These are phyloP conservation scores for Trametes sanguinea DNA, from an alignment of 768 basidiomycete genomes.

Conservation along the genomic window DNA sequence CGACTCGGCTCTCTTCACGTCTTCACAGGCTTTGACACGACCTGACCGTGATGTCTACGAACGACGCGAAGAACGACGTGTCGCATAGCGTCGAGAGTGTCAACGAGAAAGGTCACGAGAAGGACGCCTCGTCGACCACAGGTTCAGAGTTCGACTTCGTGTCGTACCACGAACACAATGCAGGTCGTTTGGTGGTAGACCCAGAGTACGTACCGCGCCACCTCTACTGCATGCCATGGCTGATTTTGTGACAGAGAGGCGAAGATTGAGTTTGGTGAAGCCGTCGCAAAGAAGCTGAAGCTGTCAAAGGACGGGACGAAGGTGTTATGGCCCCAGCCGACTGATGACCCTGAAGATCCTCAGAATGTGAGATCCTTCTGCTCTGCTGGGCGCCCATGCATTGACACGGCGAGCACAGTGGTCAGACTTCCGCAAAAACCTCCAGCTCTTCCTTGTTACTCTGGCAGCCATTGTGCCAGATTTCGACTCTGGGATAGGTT, in stretches of 20 bases:
- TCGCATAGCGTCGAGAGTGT: slow-evolving; percentile 11
- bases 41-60: not conserved
- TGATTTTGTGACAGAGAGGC: slow-evolving; percentile 70
- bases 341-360: slow-evolving; percentile 62
- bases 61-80: slow-evolving; percentile 12
- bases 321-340: slow-evolving; percentile 72
- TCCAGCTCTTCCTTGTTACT: slow-evolving; percentile 62
- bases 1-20: not conserved
- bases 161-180: slow-evolving; percentile 53
- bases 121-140: not conserved
- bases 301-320: slow-evolving; percentile 55
- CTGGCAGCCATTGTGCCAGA: slow-evolving; percentile 68
- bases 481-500: slow-evolving; percentile 66
- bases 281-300: slow-evolving; percentile 56
- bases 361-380: slow-evolving; percentile 47
- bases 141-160: slow-evolving; percentile 35
- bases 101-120: slow-evolving; percentile 7
- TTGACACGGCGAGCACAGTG: slow-evolving; percentile 41
- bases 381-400: not conserved
- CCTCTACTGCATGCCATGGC: too few relatives aligned
- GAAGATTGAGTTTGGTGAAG: slow-evolving; percentile 58
- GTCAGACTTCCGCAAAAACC: slow-evolving; percentile 51
- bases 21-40: not conserved
- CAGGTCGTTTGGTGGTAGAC: slow-evolving; percentile 63
- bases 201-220: slow-evolving; percentile 46